Percentiles rank a stretch among this genome's conserved stretches.
phyloP scores from a whole-genome alignment of 176 grass and related monocot species.

The Miscanthus lutarioriparius region DNA sequence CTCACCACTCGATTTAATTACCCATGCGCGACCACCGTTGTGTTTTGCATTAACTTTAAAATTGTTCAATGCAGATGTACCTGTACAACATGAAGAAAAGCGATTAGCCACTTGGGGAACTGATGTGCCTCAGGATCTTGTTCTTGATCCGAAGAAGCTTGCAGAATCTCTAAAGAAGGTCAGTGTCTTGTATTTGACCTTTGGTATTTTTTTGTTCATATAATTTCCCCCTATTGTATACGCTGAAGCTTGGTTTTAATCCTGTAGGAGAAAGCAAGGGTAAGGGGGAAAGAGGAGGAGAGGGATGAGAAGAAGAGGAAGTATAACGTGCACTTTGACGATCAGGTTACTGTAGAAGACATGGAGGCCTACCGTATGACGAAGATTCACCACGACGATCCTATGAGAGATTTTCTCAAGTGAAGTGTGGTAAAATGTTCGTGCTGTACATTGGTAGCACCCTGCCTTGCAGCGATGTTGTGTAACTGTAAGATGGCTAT shows the following conservation, averaged over 20 bases:
- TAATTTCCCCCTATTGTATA: neutral
- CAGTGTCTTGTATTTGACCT: neutral
- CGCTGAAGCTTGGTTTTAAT: slow-evolving; percentile 38
- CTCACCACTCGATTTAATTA: neutral
- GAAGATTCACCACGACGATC: slow-evolving; percentile 76
- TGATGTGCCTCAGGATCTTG: slow-evolving; percentile 81
- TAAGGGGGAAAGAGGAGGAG: slow-evolving; percentile 82
- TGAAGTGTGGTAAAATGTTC: neutral
- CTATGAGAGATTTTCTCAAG: slow-evolving; percentile 78
- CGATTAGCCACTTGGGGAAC: slow-evolving; percentile 88
- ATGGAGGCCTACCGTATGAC: slow-evolving; percentile 98
- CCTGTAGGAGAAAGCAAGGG: slow-evolving; percentile 72
- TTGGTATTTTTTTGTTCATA: neutral
- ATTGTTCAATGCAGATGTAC: slow-evolving; percentile 49
- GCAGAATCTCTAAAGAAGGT: slow-evolving; percentile 95
- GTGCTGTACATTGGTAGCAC: neutral
- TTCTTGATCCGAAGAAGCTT: slow-evolving; percentile 81
- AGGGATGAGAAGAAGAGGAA: slow-evolving; percentile 93
- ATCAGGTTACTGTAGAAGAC: slow-evolving; percentile 87
- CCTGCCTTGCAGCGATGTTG: neutral
- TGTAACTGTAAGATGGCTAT: neutral
- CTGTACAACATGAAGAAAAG: slow-evolving; percentile 71
- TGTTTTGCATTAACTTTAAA: slow-evolving; percentile 22
- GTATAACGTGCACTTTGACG: slow-evolving; percentile 91
- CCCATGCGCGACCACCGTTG: neutral